Evolutionary conservation across 2,329 filamentous ascomycete genomes (phyloP).

Genomic region (Didymella arachidicola): DNA sequence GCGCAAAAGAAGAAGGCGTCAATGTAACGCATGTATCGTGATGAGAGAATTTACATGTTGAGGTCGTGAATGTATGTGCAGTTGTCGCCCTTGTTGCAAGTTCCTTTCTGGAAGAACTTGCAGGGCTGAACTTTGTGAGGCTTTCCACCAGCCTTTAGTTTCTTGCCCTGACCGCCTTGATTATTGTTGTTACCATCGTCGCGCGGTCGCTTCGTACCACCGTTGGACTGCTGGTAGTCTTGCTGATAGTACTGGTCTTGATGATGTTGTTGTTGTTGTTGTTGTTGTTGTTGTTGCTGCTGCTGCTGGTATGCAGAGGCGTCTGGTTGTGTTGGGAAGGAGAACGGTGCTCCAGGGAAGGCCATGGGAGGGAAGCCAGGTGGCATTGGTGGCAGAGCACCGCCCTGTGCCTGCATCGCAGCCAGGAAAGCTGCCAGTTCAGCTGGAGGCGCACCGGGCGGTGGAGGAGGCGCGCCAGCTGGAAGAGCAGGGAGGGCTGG

Average conservation of each 20-base stretch:
- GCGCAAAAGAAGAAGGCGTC: slow-evolving; percentile 3
- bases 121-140: slow-evolving; percentile 61
- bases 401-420: slow-evolving; percentile 28
- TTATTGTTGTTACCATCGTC: slow-evolving; percentile 41
- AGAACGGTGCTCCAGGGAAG: slow-evolving; percentile 26
- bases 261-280: slow-evolving; percentile 21
- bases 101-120: slow-evolving; percentile 73
- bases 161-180: slow-evolving; percentile 62
- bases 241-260: slow-evolving; percentile 32
- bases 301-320: slow-evolving; percentile 23
- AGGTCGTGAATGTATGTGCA: slow-evolving; percentile 76
- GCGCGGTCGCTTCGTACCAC: slow-evolving; percentile 48
- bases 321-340: slow-evolving; percentile 25
- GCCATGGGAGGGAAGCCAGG: slow-evolving; percentile 26
- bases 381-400: slow-evolving; percentile 31
- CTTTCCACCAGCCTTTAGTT: slow-evolving; percentile 36
- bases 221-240: slow-evolving; percentile 41
- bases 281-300: slow-evolving; percentile 20
- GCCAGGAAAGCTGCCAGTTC: slow-evolving; percentile 37
- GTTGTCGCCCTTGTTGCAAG: slow-evolving; percentile 75
- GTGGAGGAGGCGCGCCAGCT: slow-evolving; percentile 24
- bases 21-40: neutral
- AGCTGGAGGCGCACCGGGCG: slow-evolving; percentile 26
- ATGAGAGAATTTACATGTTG: slow-evolving; percentile 21
- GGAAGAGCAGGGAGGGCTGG: slow-evolving; percentile 29